Percentiles rank a stretch among this genome's conserved stretches.
Evolutionary conservation across 805 yeast species (phyloP).

Genomic region (Yarrowia keelungensis): DNA sequence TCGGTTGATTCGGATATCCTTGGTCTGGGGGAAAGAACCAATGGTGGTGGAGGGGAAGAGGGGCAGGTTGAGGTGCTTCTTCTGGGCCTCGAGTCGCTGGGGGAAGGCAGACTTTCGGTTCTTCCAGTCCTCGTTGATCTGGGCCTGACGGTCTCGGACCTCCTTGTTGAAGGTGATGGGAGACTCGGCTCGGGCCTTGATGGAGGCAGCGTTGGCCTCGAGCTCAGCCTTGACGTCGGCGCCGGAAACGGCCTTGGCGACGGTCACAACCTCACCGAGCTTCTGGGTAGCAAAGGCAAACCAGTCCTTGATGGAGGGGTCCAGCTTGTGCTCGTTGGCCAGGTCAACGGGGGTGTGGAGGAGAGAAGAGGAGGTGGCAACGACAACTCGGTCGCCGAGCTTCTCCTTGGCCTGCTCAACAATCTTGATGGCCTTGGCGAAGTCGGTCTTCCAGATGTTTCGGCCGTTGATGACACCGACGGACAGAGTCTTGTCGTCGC

Average conservation of each 20-base stretch:
- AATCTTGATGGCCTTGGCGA: constrained; percentile 79
- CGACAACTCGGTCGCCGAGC: constrained; percentile 80
- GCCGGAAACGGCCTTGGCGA: constrained; percentile 81
- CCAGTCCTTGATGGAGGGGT: constrained; percentile 93
- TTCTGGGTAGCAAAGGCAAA: constrained; percentile 99
- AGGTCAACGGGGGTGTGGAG: constrained; percentile 99
- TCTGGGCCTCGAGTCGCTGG: constrained; percentile 85
- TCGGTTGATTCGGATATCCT: constrained; percentile 98
- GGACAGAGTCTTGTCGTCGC: constrained; percentile 78
- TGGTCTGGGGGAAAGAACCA: constrained; percentile 99
- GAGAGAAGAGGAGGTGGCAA: constrained; percentile 94
- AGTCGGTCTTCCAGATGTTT: constrained; percentile 99
- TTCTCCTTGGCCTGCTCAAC: constrained; percentile 83
- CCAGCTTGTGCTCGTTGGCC: constrained; percentile 87
- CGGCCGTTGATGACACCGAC: constrained; percentile 99
- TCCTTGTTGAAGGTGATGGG: constrained; percentile 88
- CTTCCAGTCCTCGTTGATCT: constrained; percentile 66
- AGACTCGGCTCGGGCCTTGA: constrained; percentile 85
- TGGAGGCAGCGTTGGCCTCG: constrained; percentile 85
- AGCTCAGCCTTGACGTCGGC: constrained; percentile 71
- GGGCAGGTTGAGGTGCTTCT: constrained; percentile 88
- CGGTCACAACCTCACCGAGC: constrained; percentile 85
- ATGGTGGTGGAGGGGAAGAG: constrained; percentile 99
- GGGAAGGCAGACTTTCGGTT: constrained; percentile 89
- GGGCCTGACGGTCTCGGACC: constrained; percentile 85